Base-by-base conservation (phyloP, 1,284 basidiomycete species). In the Rugosomyces carneus region DNA sequence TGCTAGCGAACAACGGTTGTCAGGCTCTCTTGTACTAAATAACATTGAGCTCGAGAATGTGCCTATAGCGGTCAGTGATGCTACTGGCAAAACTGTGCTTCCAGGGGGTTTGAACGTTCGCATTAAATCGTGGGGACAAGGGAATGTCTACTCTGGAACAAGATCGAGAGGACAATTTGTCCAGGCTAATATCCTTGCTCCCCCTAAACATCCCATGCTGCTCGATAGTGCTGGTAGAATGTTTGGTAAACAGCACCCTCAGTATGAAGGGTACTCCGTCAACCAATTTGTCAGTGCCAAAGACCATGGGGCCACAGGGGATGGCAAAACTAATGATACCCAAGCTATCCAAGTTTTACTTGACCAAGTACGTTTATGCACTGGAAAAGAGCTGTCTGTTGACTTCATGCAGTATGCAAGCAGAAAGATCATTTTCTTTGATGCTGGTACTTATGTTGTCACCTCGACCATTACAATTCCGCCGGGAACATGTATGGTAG, bases 391-490 rank as follows among this genome's bases (percentile, higher is more conserved):
- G 3, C 11, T 37, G 31, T 6, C 18, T 20, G 5, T 6, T 20
- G 19, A 19, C 19, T 23, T 37, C 40, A 35, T 24, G 38, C 13
- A 42, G 40, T 84, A 69, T 59, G 65, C 81, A 34, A 82, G 81
- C 2, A 81, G 81, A 68, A 85, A 83, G 59, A 81, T 89, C 56
- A 80, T 89, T 49, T 89, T 83, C 68, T 81, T 89, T 55, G 82
- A 86, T 53, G 80, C 80, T 3, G 84, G 84, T 10, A 76, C 76
- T n/a, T 91, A 90, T 62, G 65, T 86, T 44, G 74, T 91, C 50
- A 76, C 80, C 9, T 73, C 75, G 24, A 90, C 88, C 2, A 70
- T 91, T 42, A 71, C 70, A 1, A 79, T 90, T 47, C 88, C 87
- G 11, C 75, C 78, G 1, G 85, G 81, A 19, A 78, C 82, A 1